Base-by-base conservation (phyloP, 2,329 filamentous ascomycete species). In the Amylocarpus encephaloides region DNA sequence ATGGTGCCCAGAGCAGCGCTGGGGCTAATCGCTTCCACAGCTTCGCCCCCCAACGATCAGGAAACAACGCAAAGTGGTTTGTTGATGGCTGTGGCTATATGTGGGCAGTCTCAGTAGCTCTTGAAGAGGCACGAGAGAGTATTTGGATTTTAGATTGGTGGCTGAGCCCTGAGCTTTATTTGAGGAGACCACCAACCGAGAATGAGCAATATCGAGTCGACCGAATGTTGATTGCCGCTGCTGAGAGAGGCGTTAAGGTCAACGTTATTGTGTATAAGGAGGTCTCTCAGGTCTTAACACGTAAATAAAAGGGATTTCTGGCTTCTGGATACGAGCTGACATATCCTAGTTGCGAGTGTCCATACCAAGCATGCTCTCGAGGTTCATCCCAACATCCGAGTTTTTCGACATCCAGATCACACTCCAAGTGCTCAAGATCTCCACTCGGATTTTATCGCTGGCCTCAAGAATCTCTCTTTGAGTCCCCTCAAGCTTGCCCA, bases 181-280 rank as follows among this genome's bases (percentile, higher is more conserved):
- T 96, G 32, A 81, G 90, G 58, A 80, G 90, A 19, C 90, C 91
- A 2, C 89, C 89, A 7, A 80, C 86, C 16, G 78, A 80, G 64
- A 90, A 94, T 68, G 84, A 94, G 66, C 75, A 85, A 60, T 95
- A 94, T 66, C 83, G 90, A 5, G 72, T 95, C 35, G 90, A 95
- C 68, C 79, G 82, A 44, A 83, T 95, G 82, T 78, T 95, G 43
- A 78, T 86, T 61, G 83, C 83, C 48, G 90, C 89, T 7, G 89
- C 91, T 22, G 78, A 92, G 68, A 80, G 90, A 39, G 91, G 90
- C 38, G 90, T 95, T 41, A 81, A 85, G 60, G 76, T 95, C 60
- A 85, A 91, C 60, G 76, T 95, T 46, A 90, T 95, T 47, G 88
- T 95, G 10, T 95, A 95, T 72, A 95, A 95, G 70, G 91, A 96